Percentiles rank a stretch among this genome's conserved stretches.
Conservation (phyloP, 805 yeast species). For the Candida boleticola region DNA sequence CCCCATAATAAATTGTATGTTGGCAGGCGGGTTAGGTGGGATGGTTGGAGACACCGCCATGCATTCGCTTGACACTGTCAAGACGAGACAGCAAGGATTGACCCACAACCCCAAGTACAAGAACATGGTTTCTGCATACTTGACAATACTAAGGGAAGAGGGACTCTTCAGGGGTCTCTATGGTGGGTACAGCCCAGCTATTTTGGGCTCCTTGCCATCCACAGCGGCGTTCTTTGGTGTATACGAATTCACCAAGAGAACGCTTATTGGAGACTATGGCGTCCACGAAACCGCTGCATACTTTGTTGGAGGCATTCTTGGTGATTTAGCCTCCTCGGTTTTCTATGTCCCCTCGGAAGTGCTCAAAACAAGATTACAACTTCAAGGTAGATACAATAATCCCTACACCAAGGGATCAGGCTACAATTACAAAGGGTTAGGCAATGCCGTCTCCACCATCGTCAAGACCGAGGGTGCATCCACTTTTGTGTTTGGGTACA, state of each 20-base stretch:
- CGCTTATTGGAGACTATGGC: slow-evolving; percentile 58
- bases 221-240: slow-evolving; percentile 93
- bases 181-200: slow-evolving; percentile 90
- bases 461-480: slow-evolving; percentile 65
- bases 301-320: slow-evolving; percentile 84
- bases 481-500: slow-evolving; percentile 86
- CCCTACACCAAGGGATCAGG: slow-evolving; percentile 70
- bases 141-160: slow-evolving; percentile 76
- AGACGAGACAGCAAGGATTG: slow-evolving; percentile 97
- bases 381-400: slow-evolving; percentile 87
- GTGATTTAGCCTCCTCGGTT: slow-evolving; percentile 85
- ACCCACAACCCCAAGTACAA: slow-evolving; percentile 63
- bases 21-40: slow-evolving; percentile 96
- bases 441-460: slow-evolving; percentile 68
- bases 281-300: slow-evolving; percentile 79
- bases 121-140: slow-evolving; percentile 73
- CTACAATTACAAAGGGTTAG: slow-evolving; percentile 77
- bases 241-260: slow-evolving; percentile 78
- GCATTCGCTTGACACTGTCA: slow-evolving; percentile 96
- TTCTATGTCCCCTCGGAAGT: slow-evolving; percentile 96
- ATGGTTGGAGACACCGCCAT: slow-evolving; percentile 86
- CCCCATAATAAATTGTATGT: slow-evolving; percentile 57
- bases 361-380: slow-evolving; percentile 84
- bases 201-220: slow-evolving; percentile 89
- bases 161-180: slow-evolving; percentile 83